These are phyloP conservation scores for Porodaedalea pini DNA, from an alignment of 1,284 basidiomycete genomes.

Conservation along the genomic window DNA sequence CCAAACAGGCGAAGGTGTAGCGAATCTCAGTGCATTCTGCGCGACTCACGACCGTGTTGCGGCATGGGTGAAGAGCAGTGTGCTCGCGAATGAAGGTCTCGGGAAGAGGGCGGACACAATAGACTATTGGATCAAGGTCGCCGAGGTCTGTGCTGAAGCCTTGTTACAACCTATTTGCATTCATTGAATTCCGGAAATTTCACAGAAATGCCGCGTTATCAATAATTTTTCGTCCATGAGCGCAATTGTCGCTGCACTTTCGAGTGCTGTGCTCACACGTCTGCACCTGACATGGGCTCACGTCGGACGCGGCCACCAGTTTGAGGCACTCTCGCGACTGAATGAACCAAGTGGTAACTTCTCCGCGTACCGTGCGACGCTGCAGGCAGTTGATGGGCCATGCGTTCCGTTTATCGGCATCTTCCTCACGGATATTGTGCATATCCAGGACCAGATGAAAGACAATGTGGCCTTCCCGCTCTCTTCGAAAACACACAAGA, in stretches of 20 bases:
- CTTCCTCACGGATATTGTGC: slow-evolving; percentile 59
- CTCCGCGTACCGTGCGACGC: slow-evolving; percentile 49
- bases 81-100: slow-evolving; percentile 49
- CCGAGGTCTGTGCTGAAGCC: slow-evolving; percentile 50
- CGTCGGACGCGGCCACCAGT: slow-evolving; percentile 44
- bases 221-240: slow-evolving; percentile 69
- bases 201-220: slow-evolving; percentile 59
- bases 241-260: slow-evolving; percentile 60
- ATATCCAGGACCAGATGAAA: slow-evolving; percentile 51
- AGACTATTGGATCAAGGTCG: slow-evolving; percentile 72
- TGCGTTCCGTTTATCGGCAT: slow-evolving; percentile 65
- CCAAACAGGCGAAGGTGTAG: slow-evolving; percentile 36
- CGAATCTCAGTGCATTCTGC: slow-evolving; percentile 53
- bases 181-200: neutral
- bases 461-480: slow-evolving; percentile 31
- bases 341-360: slow-evolving; percentile 59
- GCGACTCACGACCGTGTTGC: slow-evolving; percentile 58
- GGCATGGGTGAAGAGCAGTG: slow-evolving; percentile 61
- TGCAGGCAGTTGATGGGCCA: slow-evolving; percentile 50
- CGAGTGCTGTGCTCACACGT: slow-evolving; percentile 52
- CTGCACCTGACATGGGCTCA: slow-evolving; percentile 69
- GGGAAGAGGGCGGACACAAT: slow-evolving; percentile 55
- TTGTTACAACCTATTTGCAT: slow-evolving; percentile 3
- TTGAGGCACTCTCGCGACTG: slow-evolving; percentile 50
- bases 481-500: slow-evolving; percentile 1